Base-by-base conservation (phyloP, 78 protist genomes). In the Corallochytrium limacisporum region DNA sequence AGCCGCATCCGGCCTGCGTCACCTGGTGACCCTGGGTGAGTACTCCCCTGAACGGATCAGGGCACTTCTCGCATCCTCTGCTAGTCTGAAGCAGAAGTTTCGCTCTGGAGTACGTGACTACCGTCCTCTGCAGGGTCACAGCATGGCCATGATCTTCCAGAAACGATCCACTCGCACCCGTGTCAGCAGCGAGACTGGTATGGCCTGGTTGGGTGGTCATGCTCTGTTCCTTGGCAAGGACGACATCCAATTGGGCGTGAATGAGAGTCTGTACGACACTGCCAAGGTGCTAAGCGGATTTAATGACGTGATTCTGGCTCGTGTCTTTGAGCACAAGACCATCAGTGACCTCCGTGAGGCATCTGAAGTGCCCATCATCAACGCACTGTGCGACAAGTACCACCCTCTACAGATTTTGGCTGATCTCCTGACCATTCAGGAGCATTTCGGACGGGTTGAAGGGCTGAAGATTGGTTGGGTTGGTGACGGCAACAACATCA, bases 341-440 rank as follows among this genome's bases (percentile, higher is more conserved):
- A 24, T 72, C 26, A 7, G 70, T 60, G 7, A 3, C 48, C 10
- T 20, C 38, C 38, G 16, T 51, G 59, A 7, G 59, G 31, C 69
- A 49, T 63, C 83, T 24, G 1, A 48, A 2, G 74, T 82, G 5
- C 91, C 91, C 15, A 65, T 86, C 38, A 78, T 86, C 77, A 86
- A 86, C 62, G 91, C 84, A 9, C 75, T 86, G 13, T 85, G 74
- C 24, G 85, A 86, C 61, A 49, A n/a, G 22, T 76, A 76, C 62
- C 87, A 82, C 54, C 91, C 91, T n/a, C 46, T 54, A 46, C 91
- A 86, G 48, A 77, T 81, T 0, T 57, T 86, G 28, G 81, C 85
- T 28, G 91, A 86, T 50, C 0, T 81, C 54, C 20, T 78, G 43
- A 81, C 91, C 35, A 57, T 81, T n/a, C 26, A 47, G 22, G 79